A percentile compares a stretch with the other conserved stretches of the same genome.
These are phyloP conservation scores for Chrysanthemum seticuspe DNA, from an alignment of 129 eudicot genomes.

Conservation along the genomic window DNA sequence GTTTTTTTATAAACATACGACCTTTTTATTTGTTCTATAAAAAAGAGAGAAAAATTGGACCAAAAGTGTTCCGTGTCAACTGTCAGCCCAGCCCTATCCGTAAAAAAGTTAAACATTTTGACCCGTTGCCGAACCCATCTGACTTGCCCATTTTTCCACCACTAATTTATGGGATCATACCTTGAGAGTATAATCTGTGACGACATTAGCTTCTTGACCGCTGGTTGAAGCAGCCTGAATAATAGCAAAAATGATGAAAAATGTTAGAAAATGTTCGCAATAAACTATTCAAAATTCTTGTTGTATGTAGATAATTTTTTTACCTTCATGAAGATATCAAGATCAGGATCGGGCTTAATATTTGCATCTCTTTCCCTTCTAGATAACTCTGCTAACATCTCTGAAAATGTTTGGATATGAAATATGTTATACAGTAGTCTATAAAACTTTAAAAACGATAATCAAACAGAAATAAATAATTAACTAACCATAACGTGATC, in stretches of 20 bases:
- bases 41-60: too few relatives aligned
- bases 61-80: too few relatives aligned
- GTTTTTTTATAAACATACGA: too few relatives aligned
- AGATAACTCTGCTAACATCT: constrained; percentile 78
- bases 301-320: constrained; percentile 6
- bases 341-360: constrained; percentile 82
- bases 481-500: constrained; percentile 77
- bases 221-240: constrained; percentile 70
- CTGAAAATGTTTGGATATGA: constrained; percentile 39
- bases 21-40: too few relatives aligned
- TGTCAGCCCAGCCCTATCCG: too few relatives aligned
- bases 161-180: constrained; percentile 15
- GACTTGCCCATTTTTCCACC: too few relatives aligned
- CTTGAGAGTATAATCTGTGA: constrained; percentile 85
- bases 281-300: constrained; percentile 12
- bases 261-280: not conserved
- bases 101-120: too few relatives aligned
- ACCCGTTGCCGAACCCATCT: too few relatives aligned
- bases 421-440: not conserved
- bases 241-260: constrained; percentile 5
- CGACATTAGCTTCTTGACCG: constrained; percentile 73
- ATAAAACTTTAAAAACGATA: not conserved
- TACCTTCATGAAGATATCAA: constrained; percentile 93
- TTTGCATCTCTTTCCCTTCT: constrained; percentile 81
- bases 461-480: not conserved